Evolutionary conservation across 2,329 filamentous ascomycete genomes (phyloP).

Genomic region (Furcasterigmium furcatum): DNA sequence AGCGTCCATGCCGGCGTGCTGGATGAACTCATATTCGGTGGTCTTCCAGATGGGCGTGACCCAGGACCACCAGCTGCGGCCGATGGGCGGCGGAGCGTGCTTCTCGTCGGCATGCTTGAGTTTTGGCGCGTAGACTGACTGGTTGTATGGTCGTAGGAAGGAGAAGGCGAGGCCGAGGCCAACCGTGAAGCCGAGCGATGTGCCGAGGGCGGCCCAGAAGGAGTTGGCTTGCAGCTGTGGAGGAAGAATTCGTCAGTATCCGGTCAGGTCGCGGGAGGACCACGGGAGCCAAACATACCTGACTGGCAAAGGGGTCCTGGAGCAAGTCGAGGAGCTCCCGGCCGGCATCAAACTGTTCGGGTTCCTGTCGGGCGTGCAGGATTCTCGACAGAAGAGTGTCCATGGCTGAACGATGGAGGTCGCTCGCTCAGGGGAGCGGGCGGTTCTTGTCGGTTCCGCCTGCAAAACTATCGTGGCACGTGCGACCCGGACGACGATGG

Average conservation of each 20-base stretch:
- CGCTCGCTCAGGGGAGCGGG: too few relatives aligned
- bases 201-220: conserved; percentile 75
- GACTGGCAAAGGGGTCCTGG: conserved; percentile 45
- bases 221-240: conserved; percentile 50
- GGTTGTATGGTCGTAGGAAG: conserved; percentile 85
- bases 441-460: too few relatives aligned
- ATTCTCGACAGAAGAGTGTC: too few relatives aligned
- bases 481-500: too few relatives aligned
- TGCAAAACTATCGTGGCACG: too few relatives aligned
- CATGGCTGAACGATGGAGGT: too few relatives aligned
- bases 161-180: conserved; percentile 81
- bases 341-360: conserved; percentile 25
- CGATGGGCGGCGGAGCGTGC: conserved; percentile 82
- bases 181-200: conserved; percentile 72
- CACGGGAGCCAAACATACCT: conserved; percentile 24
- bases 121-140: conserved; percentile 90
- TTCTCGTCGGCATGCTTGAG: conserved; percentile 88
- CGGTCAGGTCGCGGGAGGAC: not conserved
- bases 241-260: not conserved
- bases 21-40: conserved; percentile 71
- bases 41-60: conserved; percentile 73
- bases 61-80: conserved; percentile 88
- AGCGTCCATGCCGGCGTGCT: conserved; percentile 87
- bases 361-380: too few relatives aligned
- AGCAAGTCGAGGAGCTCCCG: conserved; percentile 45